Evolutionary conservation across 2,329 filamentous ascomycete genomes (phyloP), one percentile per base, ranked within the genome.

Genomic region (Aspergillus sp.): DNA sequence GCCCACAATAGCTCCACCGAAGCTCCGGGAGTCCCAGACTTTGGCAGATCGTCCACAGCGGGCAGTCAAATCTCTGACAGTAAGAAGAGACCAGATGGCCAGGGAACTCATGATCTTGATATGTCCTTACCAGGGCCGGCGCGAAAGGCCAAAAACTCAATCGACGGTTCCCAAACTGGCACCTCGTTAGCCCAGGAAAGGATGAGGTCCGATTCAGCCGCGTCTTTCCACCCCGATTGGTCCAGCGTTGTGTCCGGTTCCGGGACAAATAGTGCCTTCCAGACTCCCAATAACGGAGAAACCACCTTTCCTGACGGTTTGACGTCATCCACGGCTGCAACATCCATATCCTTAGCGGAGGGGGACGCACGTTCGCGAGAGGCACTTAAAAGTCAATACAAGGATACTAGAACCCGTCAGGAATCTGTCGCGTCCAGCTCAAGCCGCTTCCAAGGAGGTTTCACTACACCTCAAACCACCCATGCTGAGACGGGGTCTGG

Each of bases 391-490:
- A 31, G 63, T 49, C 61, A 68, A 59, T 32, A 67, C 46, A 63
- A 61, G 2, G 45, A 47, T 7, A 42, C 67, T 54, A 67, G 69
- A 45, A 57, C 71, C 22, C 70, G 60, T 46, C 70, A 75, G 36
- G 79, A 74, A 63, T 62, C 74, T 16, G 68, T 74, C 12, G 72
- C 76, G n/a, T 70, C 80, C 36, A 77, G 73, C 49, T 75, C 80
- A 59, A 78, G 77, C 54, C 77, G 80, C 65, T 67, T 82, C 26
- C 79, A 80, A 7, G 77, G 77, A 14, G 36, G 36, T 7, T 78
- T 77, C 65, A 69, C 68, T n/a, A 66, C 74, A 32, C 77, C 79
- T 12, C 74, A 76, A 53, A 70, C 73, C 31, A 73, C 78, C 12
- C 78, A 78, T 16, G 75, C 69, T 55, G 79, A 73, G 67, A 80